Conservation (phyloP, 2,329 filamentous ascomycete species). For the Hypoxylon sp. region DNA sequence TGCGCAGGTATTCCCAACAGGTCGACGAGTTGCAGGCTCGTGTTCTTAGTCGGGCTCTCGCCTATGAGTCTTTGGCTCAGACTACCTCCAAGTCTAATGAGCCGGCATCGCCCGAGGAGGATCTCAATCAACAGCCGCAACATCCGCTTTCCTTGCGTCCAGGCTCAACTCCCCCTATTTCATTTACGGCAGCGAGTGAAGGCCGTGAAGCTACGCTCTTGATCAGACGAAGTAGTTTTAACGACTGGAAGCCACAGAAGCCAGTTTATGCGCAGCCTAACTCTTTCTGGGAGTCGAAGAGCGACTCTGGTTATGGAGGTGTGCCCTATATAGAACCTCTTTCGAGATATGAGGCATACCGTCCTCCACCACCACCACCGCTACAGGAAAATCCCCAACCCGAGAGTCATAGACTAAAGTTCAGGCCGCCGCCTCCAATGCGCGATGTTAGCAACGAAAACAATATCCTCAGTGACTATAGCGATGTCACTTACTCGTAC, state of each 20-base stretch:
- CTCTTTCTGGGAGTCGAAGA: neutral
- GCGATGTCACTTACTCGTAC: constrained; percentile 2
- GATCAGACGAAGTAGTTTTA: neutral
- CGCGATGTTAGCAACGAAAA: constrained; percentile 1
- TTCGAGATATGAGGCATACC: constrained; percentile 34
- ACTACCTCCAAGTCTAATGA: neutral
- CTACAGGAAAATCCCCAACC: neutral
- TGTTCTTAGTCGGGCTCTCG: constrained; percentile 9
- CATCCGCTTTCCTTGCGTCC: constrained; percentile 10
- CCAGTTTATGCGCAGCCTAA: constrained; percentile 8
- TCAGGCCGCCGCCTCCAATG: neutral
- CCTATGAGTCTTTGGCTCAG: constrained; percentile 22
- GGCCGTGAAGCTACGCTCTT: neutral
- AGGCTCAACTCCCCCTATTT: neutral
- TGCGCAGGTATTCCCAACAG: neutral
- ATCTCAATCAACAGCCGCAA: neutral
- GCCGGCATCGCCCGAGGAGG: neutral
- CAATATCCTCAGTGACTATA: constrained; percentile 6
- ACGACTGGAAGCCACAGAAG: constrained; percentile 20
- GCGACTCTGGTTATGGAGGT: neutral
- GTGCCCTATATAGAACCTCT: neutral
- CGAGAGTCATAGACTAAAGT: neutral
- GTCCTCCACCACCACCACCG: constrained; percentile 2
- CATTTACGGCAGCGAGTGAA: neutral
- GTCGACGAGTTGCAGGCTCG: neutral